phyloP scores from a whole-genome alignment of 306 rosid genomes.

The Rosa chinensis region DNA sequence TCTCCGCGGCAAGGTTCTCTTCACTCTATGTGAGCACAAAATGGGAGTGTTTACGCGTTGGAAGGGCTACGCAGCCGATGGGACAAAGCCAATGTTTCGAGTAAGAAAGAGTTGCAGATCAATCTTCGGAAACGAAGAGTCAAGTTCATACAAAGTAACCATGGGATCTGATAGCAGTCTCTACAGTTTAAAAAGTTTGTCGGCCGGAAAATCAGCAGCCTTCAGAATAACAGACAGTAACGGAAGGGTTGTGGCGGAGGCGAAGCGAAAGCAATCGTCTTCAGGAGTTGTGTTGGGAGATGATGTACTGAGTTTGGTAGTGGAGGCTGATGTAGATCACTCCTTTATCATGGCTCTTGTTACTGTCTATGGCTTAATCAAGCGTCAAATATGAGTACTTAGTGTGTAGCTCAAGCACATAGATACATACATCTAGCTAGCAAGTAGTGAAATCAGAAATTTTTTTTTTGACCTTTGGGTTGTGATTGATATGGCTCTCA shows the following conservation, averaged over 20 bases:
- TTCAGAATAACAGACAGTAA: slow-evolving; percentile 21
- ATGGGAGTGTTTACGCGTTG: slow-evolving; percentile 6
- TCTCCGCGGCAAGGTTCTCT: slow-evolving; percentile 39
- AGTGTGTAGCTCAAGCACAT: background rate
- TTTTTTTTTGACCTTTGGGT: background rate
- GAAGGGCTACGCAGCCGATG: slow-evolving; percentile 22
- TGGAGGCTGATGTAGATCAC: slow-evolving; percentile 34
- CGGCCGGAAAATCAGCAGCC: slow-evolving; percentile 27
- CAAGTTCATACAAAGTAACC: background rate
- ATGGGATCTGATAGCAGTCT: slow-evolving; percentile 6
- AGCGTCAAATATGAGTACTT: slow-evolving; percentile 23
- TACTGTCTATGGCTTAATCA: slow-evolving; percentile 38
- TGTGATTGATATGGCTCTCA: background rate
- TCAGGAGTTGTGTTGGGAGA: slow-evolving; percentile 37
- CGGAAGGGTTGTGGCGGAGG: slow-evolving; percentile 30
- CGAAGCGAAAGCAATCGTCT: slow-evolving; percentile 22
- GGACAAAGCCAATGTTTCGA: slow-evolving; percentile 27
- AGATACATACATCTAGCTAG: background rate
- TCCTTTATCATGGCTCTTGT: slow-evolving; percentile 45
- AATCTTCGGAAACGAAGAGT: background rate
- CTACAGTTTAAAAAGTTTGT: slow-evolving; percentile 29
- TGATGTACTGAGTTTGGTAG: slow-evolving; percentile 38
- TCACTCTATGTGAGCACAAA: slow-evolving; percentile 19
- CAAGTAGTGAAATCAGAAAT: background rate
- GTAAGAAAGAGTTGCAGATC: slow-evolving; percentile 23